Evolutionary conservation across 106 monocot genomes (phyloP), one percentile per base, ranked within the genome.

Genomic region (Agapanthus africanus): DNA sequence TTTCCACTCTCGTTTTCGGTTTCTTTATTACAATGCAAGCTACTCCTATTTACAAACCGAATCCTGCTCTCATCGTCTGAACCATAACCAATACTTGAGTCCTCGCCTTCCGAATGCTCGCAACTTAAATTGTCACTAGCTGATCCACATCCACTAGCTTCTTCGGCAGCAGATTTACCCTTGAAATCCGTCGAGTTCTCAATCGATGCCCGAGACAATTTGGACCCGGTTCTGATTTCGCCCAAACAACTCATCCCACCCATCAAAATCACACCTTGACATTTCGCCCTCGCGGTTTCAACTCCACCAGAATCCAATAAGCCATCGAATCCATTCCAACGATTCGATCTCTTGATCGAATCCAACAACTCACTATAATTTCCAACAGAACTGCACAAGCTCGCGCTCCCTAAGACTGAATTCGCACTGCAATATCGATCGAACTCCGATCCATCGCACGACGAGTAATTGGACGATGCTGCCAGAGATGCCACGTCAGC

Each of bases 351-450:
- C 60, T 69, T 69, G 66, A 65, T 33, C 4, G 68, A 70, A 37
- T 80, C 79, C 3, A 77, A 26, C 36, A 68, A 66, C 3, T 77
- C 88, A 23, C 69, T 57, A 63, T 51, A 54, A 61, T 75, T 79
- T 18, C 76, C 74, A 10, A 78, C 26, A 40, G 85, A 90, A 42
- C 90, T 83, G 76, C 85, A 86, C 36, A 78, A 30, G 70, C 90
- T 94, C 65, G 82, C 80, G 54, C 70, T 75, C 7, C 80, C 94
- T 46, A 94, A 77, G 6, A 68, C 70, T 32, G 94, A 94, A 68
- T 90, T 88, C 31, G 94, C 94, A 69, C 90, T 90, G 72, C 87
- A 85, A 72, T 94, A 94, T 41, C 76, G 75, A 10, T 94, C 90
- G 50, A 81, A 71, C 16, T 93, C 93, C 37, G 88, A 86, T 69